Base-by-base conservation (phyloP, 2,329 filamentous ascomycete genomes). In the Ophiosphaerella herpotricha region DNA sequence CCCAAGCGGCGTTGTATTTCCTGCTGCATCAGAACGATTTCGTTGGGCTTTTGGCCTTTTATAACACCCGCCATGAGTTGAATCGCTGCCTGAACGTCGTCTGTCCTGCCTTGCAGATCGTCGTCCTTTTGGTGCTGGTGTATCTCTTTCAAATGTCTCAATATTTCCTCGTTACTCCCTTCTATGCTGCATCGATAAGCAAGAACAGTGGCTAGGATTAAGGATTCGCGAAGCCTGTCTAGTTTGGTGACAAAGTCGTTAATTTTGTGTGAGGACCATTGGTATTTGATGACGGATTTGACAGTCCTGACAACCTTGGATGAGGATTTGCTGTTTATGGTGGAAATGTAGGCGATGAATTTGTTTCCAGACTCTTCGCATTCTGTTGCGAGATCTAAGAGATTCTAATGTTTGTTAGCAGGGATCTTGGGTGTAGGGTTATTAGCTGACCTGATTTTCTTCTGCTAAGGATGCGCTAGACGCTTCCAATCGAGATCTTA, bases 291-390 rank as follows among this genome's bases (percentile, higher is more conserved):
- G 9, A n/a, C 39, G 5, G 42, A 24, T 44, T 39, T 13, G 9
- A 29, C 41, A 9, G 14, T 37, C 26, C 35, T n/a, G 4, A 49
- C 31, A 13, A 21, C 5, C 13, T 34, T 49, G 4, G 33, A 33
- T 5, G 47, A 46, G 5, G 38, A 21, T 11, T 42, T 21, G 21
- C 18, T 18, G 18, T 47, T 36, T 6, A 58, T 16, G 6, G 33
- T 43, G 34, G 50, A 31, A n/a, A 56, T 23, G 33, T 58, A 58
- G 4, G 16, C 33, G 3, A 52, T 4, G 33, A 58, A 58, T n/a
- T 46, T 33, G 2, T 14, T 11, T 1, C 55, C 49, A 1, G 47
- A n/a, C n/a, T 48, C 31, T 34, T 54, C 23, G 29, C 55, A 58
- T 4, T 53, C 50, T 9, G 23, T 4, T 3, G 46, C 41, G 21